Conservation (phyloP, 257 asterid genomes). For the Misopates orontium region DNA sequence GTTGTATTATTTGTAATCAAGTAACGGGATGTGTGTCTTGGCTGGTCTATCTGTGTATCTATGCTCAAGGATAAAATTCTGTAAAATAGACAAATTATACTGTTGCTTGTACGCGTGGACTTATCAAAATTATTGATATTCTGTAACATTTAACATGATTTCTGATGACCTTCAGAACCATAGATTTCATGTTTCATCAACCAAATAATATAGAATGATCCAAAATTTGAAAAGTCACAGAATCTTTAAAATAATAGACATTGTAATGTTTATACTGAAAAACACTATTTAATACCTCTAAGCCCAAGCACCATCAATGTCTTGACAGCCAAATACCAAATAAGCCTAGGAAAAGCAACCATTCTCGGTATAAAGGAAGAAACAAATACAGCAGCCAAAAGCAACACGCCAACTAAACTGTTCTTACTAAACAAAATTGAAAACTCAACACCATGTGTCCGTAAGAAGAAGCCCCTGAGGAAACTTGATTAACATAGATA, state of each 20-base stretch:
- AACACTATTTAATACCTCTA: no score
- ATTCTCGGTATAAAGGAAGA: constrained; percentile 32
- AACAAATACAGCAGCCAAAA: constrained; percentile 44
- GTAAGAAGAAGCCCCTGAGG: not conserved
- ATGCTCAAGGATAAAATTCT: constrained; percentile 35
- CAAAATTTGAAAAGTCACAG: not conserved
- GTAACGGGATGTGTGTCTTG: not conserved
- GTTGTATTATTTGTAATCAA: not conserved
- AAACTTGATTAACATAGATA: not conserved
- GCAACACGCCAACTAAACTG: constrained; percentile 25
- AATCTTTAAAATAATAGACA: no score
- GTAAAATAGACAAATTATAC: constrained; percentile 12
- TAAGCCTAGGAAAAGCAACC: no score
- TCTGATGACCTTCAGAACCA: not conserved
- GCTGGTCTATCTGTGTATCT: constrained; percentile 10
- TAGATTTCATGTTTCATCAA: not conserved
- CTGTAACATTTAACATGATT: not conserved
- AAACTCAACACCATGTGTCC: constrained; percentile 9
- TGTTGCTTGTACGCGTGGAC: constrained; percentile 7
- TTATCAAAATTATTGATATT: not conserved
- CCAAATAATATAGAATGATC: not conserved
- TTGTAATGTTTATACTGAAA: no score
- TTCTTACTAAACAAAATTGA: constrained; percentile 21
- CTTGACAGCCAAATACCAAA: no score
- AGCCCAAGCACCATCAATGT: no score